phyloP scores from a whole-genome alignment of 345 rosid species.

The Eucalyptus cloeziana region DNA sequence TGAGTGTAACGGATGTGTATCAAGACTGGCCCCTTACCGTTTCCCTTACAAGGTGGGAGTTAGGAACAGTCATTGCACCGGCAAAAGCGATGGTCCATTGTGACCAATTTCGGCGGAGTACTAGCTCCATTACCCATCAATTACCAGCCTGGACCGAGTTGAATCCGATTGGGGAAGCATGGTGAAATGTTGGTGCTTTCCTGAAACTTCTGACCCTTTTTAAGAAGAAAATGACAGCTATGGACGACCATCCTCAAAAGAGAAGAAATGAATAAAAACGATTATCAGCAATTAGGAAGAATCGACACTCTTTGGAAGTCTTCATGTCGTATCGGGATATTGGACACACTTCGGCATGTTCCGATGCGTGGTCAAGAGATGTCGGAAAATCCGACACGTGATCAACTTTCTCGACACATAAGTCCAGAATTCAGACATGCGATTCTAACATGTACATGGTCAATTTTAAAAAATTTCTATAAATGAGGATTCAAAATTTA shows the following conservation, averaged over 20 bases:
- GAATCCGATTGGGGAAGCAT: background rate
- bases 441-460: fast-evolving
- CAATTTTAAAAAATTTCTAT: too few relatives aligned
- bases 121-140: background rate
- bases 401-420: fast-evolving
- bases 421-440: fast-evolving
- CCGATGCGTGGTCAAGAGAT: fast-evolving
- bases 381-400: fast-evolving
- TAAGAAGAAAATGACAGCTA: background rate
- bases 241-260: background rate
- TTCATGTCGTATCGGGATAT: too few relatives aligned
- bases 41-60: background rate
- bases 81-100: background rate
- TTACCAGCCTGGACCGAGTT: background rate
- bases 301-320: fast-evolving
- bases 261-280: background rate
- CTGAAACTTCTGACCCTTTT: background rate
- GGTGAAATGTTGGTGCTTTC: background rate
- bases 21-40: background rate
- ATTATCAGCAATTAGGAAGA: too few relatives aligned
- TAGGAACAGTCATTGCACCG: background rate
- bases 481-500: too few relatives aligned
- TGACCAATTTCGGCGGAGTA: background rate
- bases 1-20: background rate
- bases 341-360: fast-evolving